Evolutionary conservation across 2,329 filamentous ascomycete genomes (phyloP).

Genomic region (Epichloe glyceriae): DNA sequence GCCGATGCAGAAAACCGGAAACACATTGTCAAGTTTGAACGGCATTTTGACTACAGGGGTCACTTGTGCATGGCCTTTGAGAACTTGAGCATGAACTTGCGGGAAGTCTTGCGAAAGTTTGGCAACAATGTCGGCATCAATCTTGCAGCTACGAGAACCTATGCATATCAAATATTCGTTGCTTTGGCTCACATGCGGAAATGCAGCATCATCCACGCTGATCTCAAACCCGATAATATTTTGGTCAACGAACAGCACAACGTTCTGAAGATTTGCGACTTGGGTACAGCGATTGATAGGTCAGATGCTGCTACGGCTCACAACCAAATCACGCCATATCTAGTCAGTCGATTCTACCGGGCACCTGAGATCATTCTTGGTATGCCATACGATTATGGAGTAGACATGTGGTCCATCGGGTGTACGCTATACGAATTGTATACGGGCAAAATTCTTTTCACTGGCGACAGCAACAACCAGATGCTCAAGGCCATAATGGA

Average conservation of each 20-base stretch:
- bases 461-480: constrained; percentile 91
- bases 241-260: constrained; percentile 74
- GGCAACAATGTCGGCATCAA: constrained; percentile 91
- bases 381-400: constrained; percentile 87
- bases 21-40: constrained; percentile 78
- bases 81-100: constrained; percentile 82
- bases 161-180: constrained; percentile 89
- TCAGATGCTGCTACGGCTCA: constrained; percentile 59
- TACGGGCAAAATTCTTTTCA: constrained; percentile 94
- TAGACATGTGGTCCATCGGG: constrained; percentile 96
- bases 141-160: constrained; percentile 71
- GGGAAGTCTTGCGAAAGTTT: constrained; percentile 91
- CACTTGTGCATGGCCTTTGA: constrained; percentile 97
- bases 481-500: constrained; percentile 97
- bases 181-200: constrained; percentile 78
- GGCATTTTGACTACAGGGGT: constrained; percentile 84
- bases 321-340: constrained; percentile 83
- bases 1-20: constrained; percentile 82
- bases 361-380: constrained; percentile 95
- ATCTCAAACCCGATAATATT: constrained; percentile 96
- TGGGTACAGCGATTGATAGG: constrained; percentile 88
- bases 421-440: constrained; percentile 96
- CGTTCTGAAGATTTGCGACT: constrained; percentile 84
- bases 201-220: constrained; percentile 87
- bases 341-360: constrained; percentile 94